Evolutionary conservation across 1,284 basidiomycete genomes (phyloP), one percentile per base, ranked within the genome.

Genomic region (Afroboletus lepidellus): DNA sequence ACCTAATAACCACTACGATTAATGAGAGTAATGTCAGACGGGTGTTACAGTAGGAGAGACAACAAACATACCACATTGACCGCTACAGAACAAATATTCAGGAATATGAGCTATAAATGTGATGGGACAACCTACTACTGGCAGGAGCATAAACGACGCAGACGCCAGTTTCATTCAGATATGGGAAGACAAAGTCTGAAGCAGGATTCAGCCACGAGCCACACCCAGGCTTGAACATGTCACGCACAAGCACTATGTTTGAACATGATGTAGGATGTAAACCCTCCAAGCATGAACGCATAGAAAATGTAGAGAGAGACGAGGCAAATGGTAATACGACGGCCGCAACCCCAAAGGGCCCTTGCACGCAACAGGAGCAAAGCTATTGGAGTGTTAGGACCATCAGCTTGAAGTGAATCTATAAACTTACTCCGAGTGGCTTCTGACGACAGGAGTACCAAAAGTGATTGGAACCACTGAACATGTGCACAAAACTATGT

Each of bases 291-390:
- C 9, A 13, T 1, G 20, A 41, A 8, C 8, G 45, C 41, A 5
- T 39, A 52, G 24, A 45, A 0, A 30, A 45, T 16, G 25, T 44
- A 44, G 30, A 25, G 5, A 2, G 16, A 33, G 18, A 53, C 42
- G 25, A 53, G 20, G 20, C 16, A 52, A 36, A 41, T 21, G 7
- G 30, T 25, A 15, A 45, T 25, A 9, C 21, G 37, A 25, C 24
- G 18, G 25, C 36, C 45, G 37, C 50, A 53, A n/a, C n/a, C 33
- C 51, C 49, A 52, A 15, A 53, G 36, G 3, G 42, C 20, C 30
- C 50, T n/a, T 33, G 48, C 30, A 3, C 49, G 51, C 20, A 53
- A 20, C 25, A 53, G 9, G n/a, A 53, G 25, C 25, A 53, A 37
- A 15, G 20, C 52, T 53, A 9, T 25, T 2, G 1, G 13, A 20